Evolutionary conservation across 2,329 filamentous ascomycete genomes (phyloP), one percentile per base, ranked within the genome.

Genomic region (Parastagonospora avenae): DNA sequence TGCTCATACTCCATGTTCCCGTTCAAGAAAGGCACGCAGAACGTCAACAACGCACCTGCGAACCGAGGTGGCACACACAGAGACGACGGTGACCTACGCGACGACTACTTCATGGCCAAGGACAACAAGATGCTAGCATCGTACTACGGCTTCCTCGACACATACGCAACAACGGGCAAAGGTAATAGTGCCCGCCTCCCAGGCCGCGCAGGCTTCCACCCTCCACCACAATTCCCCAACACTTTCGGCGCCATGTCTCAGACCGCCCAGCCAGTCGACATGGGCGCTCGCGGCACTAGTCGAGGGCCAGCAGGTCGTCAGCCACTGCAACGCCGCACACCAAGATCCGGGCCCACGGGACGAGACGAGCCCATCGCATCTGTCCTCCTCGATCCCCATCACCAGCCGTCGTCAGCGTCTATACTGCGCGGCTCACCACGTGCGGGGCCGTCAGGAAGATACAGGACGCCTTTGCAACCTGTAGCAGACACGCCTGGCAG

Each of bases 121-220:
- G 92, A 99, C 66, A 91, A 92, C 56, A 99, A 99, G 77, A 96
- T 99, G 91, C 88, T 94, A n/a, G 90, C 92, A 12, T 97, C 93
- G 0, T 94, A 97, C 70, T 92, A 94, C 66, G 92, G 92, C 2
- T 99, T 99, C 72, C 79, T 97, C 52, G 92, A 97, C 68, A 92
- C 96, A 62, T 99, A 99, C 60, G 76, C 52, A 49, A 71, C 51
- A 31, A 58, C 72, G 10, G 60, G 72, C 10, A 56, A 60, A 7
- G 58, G 59, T 8, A 48, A 73, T 74, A 45, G 75, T 62, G 62
- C 82, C 79, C 51, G 63, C 11, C 38, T 66, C 2, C 65, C 69
- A 50, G 80, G 80, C 41, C 80, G 80, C 48, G 60, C 58, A 19
- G 81, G 82, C 36, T 92, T 93, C 70, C 85, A 92, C 52, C 89